These are phyloP conservation scores for Plantago ovata DNA, from an alignment of 257 asterid species.

Conservation along the genomic window DNA sequence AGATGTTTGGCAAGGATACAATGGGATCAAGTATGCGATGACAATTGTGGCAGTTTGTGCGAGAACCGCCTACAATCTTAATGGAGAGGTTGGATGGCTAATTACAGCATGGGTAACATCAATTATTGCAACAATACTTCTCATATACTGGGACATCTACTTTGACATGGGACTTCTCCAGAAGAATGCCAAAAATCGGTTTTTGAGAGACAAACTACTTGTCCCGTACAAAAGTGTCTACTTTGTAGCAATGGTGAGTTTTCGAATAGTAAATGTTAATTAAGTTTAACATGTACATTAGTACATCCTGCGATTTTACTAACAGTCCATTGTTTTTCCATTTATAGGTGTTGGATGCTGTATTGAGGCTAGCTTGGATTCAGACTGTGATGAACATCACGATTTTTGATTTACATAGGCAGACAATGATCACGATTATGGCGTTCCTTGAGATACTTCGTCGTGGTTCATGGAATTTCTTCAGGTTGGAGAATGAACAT, in stretches of 20 bases:
- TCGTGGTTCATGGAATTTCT: constrained; percentile 69
- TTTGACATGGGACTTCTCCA: constrained; percentile 65
- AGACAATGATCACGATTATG: constrained; percentile 39
- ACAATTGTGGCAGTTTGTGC: constrained; percentile 46
- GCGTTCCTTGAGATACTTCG: constrained; percentile 61
- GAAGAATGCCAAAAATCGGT: constrained; percentile 36
- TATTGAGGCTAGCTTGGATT: constrained; percentile 66
- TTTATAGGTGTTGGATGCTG: constrained; percentile 38
- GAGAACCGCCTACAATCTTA: constrained; percentile 42
- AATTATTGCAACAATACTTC: constrained; percentile 32
- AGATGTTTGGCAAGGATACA: constrained; percentile 46
- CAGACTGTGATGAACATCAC: constrained; percentile 47
- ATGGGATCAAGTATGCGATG: constrained; percentile 40
- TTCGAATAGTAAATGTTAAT: not conserved
- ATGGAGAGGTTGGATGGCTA: constrained; percentile 30
- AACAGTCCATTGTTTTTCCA: not conserved
- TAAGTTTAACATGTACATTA: not conserved
- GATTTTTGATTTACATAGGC: constrained; percentile 35
- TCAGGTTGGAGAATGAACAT: constrained; percentile 79
- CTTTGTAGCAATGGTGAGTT: constrained; percentile 53
- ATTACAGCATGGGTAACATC: constrained; percentile 38
- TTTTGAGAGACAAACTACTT: constrained; percentile 64
- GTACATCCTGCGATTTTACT: not conserved
- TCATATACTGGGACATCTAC: constrained; percentile 53
- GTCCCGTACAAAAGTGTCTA: constrained; percentile 43